phyloP scores from a whole-genome alignment of 257 asterid species.

The Handroanthus guayacan region DNA sequence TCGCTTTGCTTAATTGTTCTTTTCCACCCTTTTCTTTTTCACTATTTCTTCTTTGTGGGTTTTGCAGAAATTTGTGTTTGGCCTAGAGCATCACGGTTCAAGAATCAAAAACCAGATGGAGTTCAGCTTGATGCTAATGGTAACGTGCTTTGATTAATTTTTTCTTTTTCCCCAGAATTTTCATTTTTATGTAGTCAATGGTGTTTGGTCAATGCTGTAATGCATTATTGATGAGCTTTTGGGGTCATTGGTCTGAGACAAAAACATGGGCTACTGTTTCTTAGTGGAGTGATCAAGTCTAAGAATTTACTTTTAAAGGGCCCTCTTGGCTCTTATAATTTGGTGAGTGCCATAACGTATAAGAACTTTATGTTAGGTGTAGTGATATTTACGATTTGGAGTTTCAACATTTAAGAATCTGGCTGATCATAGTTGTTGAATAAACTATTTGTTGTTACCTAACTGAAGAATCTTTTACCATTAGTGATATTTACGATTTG shows the following conservation, averaged over 20 bases:
- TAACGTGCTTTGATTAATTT: slow-evolving; percentile 35
- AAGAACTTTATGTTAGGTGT: neutral
- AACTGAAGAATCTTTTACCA: neutral
- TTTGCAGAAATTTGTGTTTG: slow-evolving; percentile 56
- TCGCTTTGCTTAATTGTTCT: slow-evolving; percentile 11
- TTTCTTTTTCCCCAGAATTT: neutral
- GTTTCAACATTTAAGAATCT: too few relatives aligned
- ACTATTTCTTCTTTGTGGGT: neutral
- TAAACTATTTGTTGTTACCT: slow-evolving; percentile 4
- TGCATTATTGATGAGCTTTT: slow-evolving; percentile 15
- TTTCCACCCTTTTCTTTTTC: neutral
- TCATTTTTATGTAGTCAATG: neutral
- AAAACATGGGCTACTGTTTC: neutral
- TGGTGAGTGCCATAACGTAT: neutral
- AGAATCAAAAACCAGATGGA: slow-evolving; percentile 52
- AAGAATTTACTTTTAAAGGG: neutral
- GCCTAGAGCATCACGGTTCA: slow-evolving; percentile 65
- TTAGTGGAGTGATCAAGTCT: slow-evolving; percentile 3
- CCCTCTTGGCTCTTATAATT: neutral
- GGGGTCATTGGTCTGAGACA: neutral
- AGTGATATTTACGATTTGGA: too few relatives aligned
- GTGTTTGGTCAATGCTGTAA: slow-evolving; percentile 21
- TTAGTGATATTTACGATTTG: neutral
- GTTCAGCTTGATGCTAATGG: slow-evolving; percentile 59
- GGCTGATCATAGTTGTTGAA: slow-evolving; percentile 4